Percentiles rank a stretch among this genome's conserved stretches.
Evolutionary conservation across 306 rosid species (phyloP).

Genomic region (Prunus persica): Prunus_persica_NCBIv2 NC_034010.1:17642501-17643000

Average conservation of each 20-base stretch:
- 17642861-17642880: background rate
- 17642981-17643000: background rate
- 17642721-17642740: background rate
- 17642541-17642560: background rate
- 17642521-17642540: constrained; percentile 1
- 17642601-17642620: background rate
- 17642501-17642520: background rate
- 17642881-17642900: background rate
- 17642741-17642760: background rate
- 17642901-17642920: background rate
- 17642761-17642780: background rate
- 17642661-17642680: background rate
- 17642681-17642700: background rate
- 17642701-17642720: background rate
- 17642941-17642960: background rate
- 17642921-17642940: background rate
- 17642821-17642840: background rate
- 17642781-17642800: background rate
- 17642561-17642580: background rate
- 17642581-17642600: background rate
- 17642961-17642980: background rate
- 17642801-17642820: background rate
- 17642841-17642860: background rate
- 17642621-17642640: background rate
- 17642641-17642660: background rate